Evolutionary conservation across 1,284 basidiomycete genomes (phyloP).

Genomic region (Sporisorium scitamineum): DNA sequence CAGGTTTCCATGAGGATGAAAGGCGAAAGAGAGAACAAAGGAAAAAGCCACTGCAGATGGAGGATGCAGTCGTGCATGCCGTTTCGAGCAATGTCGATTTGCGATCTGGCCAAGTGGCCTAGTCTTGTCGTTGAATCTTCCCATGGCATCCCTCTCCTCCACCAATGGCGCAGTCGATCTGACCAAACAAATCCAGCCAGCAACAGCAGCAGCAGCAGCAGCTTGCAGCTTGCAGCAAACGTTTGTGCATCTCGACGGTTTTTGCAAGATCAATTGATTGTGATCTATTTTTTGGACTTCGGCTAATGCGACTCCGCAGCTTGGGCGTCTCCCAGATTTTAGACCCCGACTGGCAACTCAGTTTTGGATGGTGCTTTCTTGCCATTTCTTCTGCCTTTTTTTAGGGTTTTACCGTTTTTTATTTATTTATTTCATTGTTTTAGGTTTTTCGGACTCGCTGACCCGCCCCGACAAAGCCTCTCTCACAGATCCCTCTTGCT

Average conservation of each 20-base stretch:
- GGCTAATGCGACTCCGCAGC: slow-evolving; percentile 37
- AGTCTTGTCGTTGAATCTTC: too few relatives aligned
- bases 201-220: too few relatives aligned
- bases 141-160: too few relatives aligned
- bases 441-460: neutral
- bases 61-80: slow-evolving; percentile 1
- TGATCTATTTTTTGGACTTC: slow-evolving; percentile 38
- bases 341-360: slow-evolving; percentile 14
- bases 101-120: neutral
- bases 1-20: neutral
- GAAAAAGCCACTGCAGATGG: neutral
- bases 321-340: slow-evolving; percentile 22
- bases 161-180: too few relatives aligned
- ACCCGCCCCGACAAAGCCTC: neutral
- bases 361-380: neutral
- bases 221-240: too few relatives aligned
- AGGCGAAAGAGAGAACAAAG: neutral
- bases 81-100: neutral
- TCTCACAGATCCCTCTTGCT: neutral
- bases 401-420: too few relatives aligned
- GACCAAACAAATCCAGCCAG: too few relatives aligned
- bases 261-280: neutral
- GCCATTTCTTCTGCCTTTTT: neutral
- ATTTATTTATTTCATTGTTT: neutral
- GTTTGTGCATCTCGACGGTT: too few relatives aligned